A percentile compares a stretch with the other conserved stretches of the same genome.
Conservation (phyloP, 257 asterid genomes). For the Euphrasia confusa region DNA sequence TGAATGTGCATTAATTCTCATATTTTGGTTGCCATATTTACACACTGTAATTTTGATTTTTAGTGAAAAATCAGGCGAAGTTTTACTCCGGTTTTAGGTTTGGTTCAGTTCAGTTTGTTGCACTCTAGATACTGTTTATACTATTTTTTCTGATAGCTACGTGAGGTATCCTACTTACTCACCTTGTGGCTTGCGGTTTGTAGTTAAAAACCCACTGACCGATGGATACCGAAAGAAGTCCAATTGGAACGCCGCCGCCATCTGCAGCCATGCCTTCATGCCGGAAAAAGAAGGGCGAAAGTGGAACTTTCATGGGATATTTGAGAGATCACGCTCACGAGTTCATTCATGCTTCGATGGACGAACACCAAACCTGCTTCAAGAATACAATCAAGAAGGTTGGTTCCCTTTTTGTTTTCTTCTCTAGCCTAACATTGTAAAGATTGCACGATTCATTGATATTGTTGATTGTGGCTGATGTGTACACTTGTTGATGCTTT, state of each 20-base stretch:
- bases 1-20: too few relatives aligned
- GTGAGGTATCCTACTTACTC: not conserved
- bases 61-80: too few relatives aligned
- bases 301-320: conserved; percentile 63
- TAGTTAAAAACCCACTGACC: conserved; percentile 17
- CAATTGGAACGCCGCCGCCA: conserved; percentile 37
- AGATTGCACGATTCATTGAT: too few relatives aligned
- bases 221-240: conserved; percentile 43
- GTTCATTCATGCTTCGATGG: conserved; percentile 82
- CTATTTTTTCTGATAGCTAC: not conserved
- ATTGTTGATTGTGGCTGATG: conserved; percentile 7
- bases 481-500: conserved; percentile 6
- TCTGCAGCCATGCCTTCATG: conserved; percentile 58
- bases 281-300: conserved; percentile 69
- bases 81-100: too few relatives aligned
- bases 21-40: too few relatives aligned
- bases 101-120: too few relatives aligned
- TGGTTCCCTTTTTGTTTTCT: conserved; percentile 14
- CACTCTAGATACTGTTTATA: too few relatives aligned
- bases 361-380: conserved; percentile 90
- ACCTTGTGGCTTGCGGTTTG: not conserved
- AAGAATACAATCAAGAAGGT: conserved; percentile 78
- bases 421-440: not conserved
- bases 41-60: too few relatives aligned
- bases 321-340: conserved; percentile 82